Evolutionary conservation across 345 rosid genomes (phyloP), one percentile per base, ranked within the genome.

Genomic region (Camelina hispida): DNA sequence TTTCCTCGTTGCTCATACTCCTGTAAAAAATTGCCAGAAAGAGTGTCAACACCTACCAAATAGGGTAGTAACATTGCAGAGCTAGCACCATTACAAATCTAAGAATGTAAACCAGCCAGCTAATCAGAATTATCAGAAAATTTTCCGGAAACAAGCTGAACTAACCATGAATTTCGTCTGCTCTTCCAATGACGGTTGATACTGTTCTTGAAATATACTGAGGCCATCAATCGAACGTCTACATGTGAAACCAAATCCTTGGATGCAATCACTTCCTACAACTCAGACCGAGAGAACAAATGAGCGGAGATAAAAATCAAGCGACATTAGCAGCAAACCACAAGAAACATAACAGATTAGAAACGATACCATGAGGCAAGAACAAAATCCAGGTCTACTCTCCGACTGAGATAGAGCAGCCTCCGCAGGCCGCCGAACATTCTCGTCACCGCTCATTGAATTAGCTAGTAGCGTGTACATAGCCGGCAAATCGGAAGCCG

Each of bases 181-280:
- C 69, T 87, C 81, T 96, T 89, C 99, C 99, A 95, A 52, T 90
- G 83, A 17, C 98, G 96, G 68, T 78, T 90, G 43, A 92, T 82
- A 78, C 99, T 88, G 62, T 95, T 95, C 79, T 92, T 95, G 67
- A 95, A 90, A 79, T 92, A 92, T 9, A 92, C 98, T 10, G 97
- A 84, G 20, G 99, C 98, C 93, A 90, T 80, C 75, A 95, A 76
- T n/a, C 99, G 81, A 79, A 95, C 90, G 74, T 90, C 97, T 55
- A 87, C 93, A 51, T 89, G 99, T 62, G 93, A 81, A 12, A 78
- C 96, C 82, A 95, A 85, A 87, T 92, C 96, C 80, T 87, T 85
- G 18, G 98, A 86, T 34, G 89, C 80, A 77, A 95, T 95, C 65
- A 95, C 96, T 87, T 92, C 97, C 99, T 95, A 80, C 79, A 83